phyloP scores from a whole-genome alignment of 768 basidiomycete species.

The Panus rudis region DNA sequence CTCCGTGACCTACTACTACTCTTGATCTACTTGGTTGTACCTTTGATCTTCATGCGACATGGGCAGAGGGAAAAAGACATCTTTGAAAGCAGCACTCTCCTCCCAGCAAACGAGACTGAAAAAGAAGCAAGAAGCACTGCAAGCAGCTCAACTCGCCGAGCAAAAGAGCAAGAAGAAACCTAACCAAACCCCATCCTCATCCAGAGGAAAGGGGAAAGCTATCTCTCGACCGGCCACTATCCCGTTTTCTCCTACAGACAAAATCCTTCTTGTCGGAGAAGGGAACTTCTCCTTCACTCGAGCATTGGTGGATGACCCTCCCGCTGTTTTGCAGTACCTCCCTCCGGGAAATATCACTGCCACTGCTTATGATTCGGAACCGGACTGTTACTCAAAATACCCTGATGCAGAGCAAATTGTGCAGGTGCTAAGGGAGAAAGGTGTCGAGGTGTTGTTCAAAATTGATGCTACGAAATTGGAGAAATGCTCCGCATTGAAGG shows the following conservation, averaged over 20 bases:
- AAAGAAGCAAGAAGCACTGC: constrained; percentile 45
- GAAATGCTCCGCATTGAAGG: constrained; percentile 48
- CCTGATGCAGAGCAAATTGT: constrained; percentile 63
- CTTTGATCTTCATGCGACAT: constrained; percentile 3
- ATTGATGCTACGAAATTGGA: constrained; percentile 82
- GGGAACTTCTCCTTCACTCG: constrained; percentile 92
- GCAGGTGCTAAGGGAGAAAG: constrained; percentile 41
- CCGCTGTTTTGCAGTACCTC: constrained; percentile 40
- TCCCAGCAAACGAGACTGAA: constrained; percentile 64
- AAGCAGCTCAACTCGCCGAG: constrained; percentile 47
- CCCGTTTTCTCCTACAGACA: constrained; percentile 60
- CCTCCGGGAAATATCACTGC: constrained; percentile 68
- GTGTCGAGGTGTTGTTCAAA: constrained; percentile 68
- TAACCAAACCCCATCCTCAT: constrained; percentile 8
- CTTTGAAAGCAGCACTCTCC: constrained; percentile 60
- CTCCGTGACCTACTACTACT: background rate
- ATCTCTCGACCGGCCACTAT: constrained; percentile 37
- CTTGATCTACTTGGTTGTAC: too few relatives aligned
- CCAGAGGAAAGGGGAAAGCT: constrained; percentile 36
- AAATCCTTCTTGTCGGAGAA: constrained; percentile 80
- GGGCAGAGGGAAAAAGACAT: constrained; percentile 29
- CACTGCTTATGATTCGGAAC: constrained; percentile 79
- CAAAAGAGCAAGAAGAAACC: constrained; percentile 25
- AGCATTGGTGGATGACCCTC: constrained; percentile 52
- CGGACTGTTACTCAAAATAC: constrained; percentile 76